Evolutionary conservation across 148 eudicot species (phyloP).

Genomic region (Silene uniflora): DNA sequence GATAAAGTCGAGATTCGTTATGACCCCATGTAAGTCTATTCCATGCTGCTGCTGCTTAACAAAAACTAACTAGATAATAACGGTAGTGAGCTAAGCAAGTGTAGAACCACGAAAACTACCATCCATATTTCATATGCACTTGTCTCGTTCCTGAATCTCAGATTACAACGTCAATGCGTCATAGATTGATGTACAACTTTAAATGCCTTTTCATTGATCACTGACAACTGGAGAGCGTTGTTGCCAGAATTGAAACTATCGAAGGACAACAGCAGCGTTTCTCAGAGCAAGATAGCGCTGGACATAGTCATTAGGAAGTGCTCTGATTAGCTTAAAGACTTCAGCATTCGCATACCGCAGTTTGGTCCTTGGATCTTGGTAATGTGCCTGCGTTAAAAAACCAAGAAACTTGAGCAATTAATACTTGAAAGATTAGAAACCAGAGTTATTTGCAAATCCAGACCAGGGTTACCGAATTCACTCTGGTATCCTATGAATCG

Average conservation of each 20-base stretch:
- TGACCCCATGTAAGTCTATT: no score
- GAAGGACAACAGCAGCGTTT: constrained; percentile 85
- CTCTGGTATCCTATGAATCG: no score
- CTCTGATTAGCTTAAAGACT: constrained; percentile 72
- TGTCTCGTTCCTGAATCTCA: not conserved
- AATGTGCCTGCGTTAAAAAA: constrained; percentile 63
- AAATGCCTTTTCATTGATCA: not conserved
- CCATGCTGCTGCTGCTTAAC: not conserved
- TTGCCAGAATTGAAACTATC: constrained; percentile 23
- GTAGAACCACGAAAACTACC: not conserved
- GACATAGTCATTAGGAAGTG: constrained; percentile 86
- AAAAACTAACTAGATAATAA: not conserved
- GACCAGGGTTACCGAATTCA: no score
- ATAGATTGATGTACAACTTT: not conserved
- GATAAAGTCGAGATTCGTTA: no score
- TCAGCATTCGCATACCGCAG: constrained; percentile 86
- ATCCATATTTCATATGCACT: not conserved
- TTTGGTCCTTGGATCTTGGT: constrained; percentile 87
- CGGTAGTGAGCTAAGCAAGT: not conserved
- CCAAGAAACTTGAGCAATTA: not conserved
- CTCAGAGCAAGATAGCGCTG: constrained; percentile 89
- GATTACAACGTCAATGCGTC: not conserved
- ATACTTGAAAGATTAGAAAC: not conserved
- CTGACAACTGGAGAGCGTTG: not conserved
- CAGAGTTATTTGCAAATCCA: not conserved